A percentile compares a stretch with the other conserved stretches of the same genome.
These are phyloP conservation scores for Multifurca ochricompacta DNA, from an alignment of 768 basidiomycete species.

Conservation along the genomic window DNA sequence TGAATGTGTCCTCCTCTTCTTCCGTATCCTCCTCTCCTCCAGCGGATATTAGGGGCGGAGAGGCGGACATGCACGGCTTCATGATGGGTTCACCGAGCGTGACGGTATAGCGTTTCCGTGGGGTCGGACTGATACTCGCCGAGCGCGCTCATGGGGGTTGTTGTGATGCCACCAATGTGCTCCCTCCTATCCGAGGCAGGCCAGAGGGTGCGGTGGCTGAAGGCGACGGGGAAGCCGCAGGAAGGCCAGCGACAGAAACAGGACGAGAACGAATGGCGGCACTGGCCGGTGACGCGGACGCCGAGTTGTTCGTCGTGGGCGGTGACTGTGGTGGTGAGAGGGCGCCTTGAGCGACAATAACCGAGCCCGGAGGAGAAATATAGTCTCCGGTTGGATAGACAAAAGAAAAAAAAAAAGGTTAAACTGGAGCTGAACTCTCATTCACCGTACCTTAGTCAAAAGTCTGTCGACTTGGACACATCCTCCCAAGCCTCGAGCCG, in stretches of 20 bases:
- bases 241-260: conserved; percentile 43
- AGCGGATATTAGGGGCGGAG: conserved; percentile 21
- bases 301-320: conserved; percentile 29
- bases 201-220: conserved; percentile 13
- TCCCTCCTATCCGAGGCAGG: background rate
- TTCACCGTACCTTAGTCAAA: too few relatives aligned
- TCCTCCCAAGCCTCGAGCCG: too few relatives aligned
- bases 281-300: conserved; percentile 11
- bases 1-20: conserved; percentile 32
- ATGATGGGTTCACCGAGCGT: conserved; percentile 71
- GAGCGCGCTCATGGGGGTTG: conserved; percentile 45
- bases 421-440: too few relatives aligned
- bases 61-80: conserved; percentile 20
- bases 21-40: conserved; percentile 22
- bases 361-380: conserved; percentile 50
- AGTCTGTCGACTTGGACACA: too few relatives aligned
- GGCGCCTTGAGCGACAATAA: conserved; percentile 30
- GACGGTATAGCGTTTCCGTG: conserved; percentile 77
- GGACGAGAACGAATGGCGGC: conserved; percentile 28
- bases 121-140: conserved; percentile 56
- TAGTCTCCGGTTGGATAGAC: conserved; percentile 87
- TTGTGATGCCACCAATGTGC: conserved; percentile 5
- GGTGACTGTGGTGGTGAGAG: conserved; percentile 49
- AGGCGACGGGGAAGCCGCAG: conserved; percentile 22
- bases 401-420: too few relatives aligned